Evolutionary conservation across 805 yeast genomes (phyloP), one percentile per base, ranked within the genome.

Genomic region (Lipomyces spencermartinsiae): DNA sequence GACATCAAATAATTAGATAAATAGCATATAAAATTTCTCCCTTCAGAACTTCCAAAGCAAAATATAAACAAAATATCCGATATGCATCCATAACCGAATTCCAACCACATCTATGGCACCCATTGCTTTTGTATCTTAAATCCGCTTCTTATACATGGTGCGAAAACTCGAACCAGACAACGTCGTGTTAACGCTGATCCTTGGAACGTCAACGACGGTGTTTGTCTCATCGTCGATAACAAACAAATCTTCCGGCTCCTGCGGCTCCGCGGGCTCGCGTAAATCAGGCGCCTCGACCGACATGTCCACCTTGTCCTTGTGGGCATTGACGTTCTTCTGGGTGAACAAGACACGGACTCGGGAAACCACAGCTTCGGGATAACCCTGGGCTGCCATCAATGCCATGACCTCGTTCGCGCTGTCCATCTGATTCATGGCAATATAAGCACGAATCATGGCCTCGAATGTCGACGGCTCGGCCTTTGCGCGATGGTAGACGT

Each of bases 391-490:
- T 34, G 61, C 59, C 78, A 77, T 76, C 59, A 73, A 31, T n/a
- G 59, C 58, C 19, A 77, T 57, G 29, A 75, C 72, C 31, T 69
- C 62, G 31, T 49, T 37, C 12, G 80, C 79, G 10, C 69, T 43
- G 29, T 58, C 69, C 8, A 66, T 37, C 46, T 75, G 73, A 7
- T 71, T 74, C 55, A 72, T 67, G 59, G 65, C 71, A 14, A 78
- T 19, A 58, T 75, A 77, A 8, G 78, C 79, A 14, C 80, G 65
- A 19, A 78, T 70, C 65, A 78, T 74, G 22, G 80, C 72, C 62
- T 78, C 81, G 65, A 73, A 78, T 1, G 80, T 73, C 39, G 78
- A 79, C n/a, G 78, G 80, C 73, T 76, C 80, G 10, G 74, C 74
- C 37, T 66, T 67, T 33, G 70, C 61, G 29, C 29, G 58, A 19